These are phyloP conservation scores for Plasmodium knowlesi DNA, from an alignment of 169 alveolate species.

Conservation along the genomic window DNA sequence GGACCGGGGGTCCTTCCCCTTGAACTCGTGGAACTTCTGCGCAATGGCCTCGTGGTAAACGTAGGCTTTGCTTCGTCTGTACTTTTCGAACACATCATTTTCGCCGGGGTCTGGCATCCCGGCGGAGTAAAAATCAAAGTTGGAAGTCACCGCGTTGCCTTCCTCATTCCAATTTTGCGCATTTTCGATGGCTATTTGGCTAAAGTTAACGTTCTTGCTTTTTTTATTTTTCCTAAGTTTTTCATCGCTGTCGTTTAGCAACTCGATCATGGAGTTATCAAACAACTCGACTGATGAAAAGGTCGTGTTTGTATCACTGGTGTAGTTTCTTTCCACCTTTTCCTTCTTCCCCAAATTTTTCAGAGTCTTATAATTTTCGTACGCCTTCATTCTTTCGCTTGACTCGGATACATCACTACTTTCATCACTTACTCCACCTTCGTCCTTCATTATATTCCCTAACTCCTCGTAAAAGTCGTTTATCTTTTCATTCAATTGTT, in stretches of 20 bases:
- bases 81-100: constrained; percentile 60
- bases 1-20: constrained; percentile 4
- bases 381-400: constrained; percentile 9
- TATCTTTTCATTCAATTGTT: constrained; percentile 38
- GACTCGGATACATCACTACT: constrained; percentile 39
- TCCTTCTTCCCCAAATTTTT: not conserved
- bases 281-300: constrained; percentile 58
- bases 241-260: constrained; percentile 40
- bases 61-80: constrained; percentile 58
- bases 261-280: constrained; percentile 58
- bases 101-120: constrained; percentile 11
- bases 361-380: constrained; percentile 36
- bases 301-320: constrained; percentile 66
- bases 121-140: constrained; percentile 33
- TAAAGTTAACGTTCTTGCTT: constrained; percentile 52
- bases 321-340: not conserved
- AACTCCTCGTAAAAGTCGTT: constrained; percentile 67
- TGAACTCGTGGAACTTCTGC: constrained; percentile 48
- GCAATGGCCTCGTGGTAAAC: constrained; percentile 74
- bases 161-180: constrained; percentile 74
- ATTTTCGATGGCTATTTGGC: constrained; percentile 72
- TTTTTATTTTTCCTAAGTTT: constrained; percentile 35
- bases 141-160: not conserved
- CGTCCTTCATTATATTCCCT: constrained; percentile 25
- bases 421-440: constrained; percentile 22